These are phyloP conservation scores for Coemansia sp. DNA, from an alignment of 192 early-diverging fungal species.

Conservation along the genomic window DNA sequence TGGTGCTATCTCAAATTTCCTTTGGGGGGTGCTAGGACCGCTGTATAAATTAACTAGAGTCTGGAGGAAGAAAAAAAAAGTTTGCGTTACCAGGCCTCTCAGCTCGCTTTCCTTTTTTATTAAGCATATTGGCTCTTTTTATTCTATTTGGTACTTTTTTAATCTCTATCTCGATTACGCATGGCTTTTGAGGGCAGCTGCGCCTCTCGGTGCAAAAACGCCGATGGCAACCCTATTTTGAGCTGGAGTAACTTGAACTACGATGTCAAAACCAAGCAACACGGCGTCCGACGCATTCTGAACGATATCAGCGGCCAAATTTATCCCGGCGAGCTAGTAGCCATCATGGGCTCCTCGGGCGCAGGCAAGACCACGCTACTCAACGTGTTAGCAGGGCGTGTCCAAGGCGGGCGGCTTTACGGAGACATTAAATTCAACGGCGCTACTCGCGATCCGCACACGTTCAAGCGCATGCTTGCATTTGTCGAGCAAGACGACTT, in stretches of 20 bases:
- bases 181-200: slow-evolving; percentile 1
- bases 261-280: slow-evolving; percentile 40
- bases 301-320: slow-evolving; percentile 70
- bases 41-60: neutral
- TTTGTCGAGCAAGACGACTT: slow-evolving; percentile 60
- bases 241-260: slow-evolving; percentile 47
- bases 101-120: neutral
- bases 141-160: neutral
- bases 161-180: neutral
- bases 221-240: slow-evolving; percentile 26
- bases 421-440: slow-evolving; percentile 61
- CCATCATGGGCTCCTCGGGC: slow-evolving; percentile 90
- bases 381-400: slow-evolving; percentile 71
- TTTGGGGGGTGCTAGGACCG: neutral
- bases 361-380: slow-evolving; percentile 87
- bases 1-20: neutral
- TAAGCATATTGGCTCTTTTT: neutral
- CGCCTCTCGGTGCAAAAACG: neutral
- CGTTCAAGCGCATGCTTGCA: slow-evolving; percentile 52
- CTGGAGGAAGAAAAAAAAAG: neutral
- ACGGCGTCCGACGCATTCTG: slow-evolving; percentile 55
- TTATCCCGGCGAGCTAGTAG: slow-evolving; percentile 72
- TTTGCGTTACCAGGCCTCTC: neutral
- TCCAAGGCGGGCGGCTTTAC: slow-evolving; percentile 59
- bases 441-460: slow-evolving; percentile 25